Percentiles rank a stretch among this genome's conserved stretches.
phyloP scores from a whole-genome alignment of 768 basidiomycete genomes.

The Auriscalpium vulgare region DNA sequence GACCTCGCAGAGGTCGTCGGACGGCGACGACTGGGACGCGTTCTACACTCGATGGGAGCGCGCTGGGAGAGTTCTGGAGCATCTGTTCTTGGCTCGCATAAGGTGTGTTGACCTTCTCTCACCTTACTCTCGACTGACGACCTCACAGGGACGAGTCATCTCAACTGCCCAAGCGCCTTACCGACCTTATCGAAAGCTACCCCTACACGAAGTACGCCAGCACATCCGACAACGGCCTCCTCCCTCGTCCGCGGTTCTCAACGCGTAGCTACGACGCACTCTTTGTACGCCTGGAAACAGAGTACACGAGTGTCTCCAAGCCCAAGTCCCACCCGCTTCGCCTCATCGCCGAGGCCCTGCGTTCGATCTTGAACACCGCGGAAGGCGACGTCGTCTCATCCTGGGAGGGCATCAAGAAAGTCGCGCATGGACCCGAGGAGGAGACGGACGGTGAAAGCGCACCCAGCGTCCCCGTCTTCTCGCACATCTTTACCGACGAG shows the following conservation, averaged over 20 bases:
- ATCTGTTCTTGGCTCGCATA: constrained; percentile 65
- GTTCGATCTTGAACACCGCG: constrained; percentile 26
- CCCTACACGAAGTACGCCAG: constrained; percentile 41
- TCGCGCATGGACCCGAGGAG: constrained; percentile 22
- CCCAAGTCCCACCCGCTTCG: constrained; percentile 46
- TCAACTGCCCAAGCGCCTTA: constrained; percentile 59
- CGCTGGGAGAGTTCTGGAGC: constrained; percentile 65
- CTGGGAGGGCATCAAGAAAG: constrained; percentile 49
- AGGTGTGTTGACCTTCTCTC: constrained; percentile 35
- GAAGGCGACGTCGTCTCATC: constrained; percentile 30
- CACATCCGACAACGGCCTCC: constrained; percentile 33
- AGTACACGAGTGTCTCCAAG: constrained; percentile 27
- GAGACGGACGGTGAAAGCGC: constrained; percentile 14
- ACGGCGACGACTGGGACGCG: constrained; percentile 48
- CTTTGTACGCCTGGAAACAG: constrained; percentile 56
- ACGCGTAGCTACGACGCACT: constrained; percentile 59
- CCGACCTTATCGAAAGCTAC: constrained; percentile 63
- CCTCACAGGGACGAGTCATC: constrained; percentile 47
- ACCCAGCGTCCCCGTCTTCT: constrained; percentile 33
- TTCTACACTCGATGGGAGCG: constrained; percentile 75
- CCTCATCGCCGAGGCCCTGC: constrained; percentile 58
- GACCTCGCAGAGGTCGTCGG: constrained; percentile 35
- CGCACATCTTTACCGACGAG: constrained; percentile 60
- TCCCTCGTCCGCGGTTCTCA: constrained; percentile 60
- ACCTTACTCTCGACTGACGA: background rate